Percentiles rank a stretch among this genome's conserved stretches.
Evolutionary conservation across 106 monocot species (phyloP).

Genomic region (Dendrobium catenatum): DNA sequence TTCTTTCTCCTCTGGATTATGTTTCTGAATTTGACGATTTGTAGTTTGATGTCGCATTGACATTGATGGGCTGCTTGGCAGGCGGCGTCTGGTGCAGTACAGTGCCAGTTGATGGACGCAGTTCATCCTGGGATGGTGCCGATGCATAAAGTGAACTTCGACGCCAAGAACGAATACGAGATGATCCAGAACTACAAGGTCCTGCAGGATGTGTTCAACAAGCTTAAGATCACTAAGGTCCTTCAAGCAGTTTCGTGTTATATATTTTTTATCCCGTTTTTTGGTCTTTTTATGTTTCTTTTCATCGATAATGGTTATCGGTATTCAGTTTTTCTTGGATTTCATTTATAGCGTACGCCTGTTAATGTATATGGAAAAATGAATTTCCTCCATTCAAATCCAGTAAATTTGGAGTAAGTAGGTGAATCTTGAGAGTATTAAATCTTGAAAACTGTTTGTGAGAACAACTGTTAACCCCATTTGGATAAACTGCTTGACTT

Average conservation of each 20-base stretch:
- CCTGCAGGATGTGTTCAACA: slow-evolving; percentile 97
- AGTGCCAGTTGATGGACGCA: slow-evolving; percentile 96
- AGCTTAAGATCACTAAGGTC: slow-evolving; percentile 98
- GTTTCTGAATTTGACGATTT: background rate
- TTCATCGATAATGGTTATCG: no score
- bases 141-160: slow-evolving; percentile 99
- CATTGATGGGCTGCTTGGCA: slow-evolving; percentile 4
- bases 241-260: background rate
- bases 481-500: background rate
- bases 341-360: no score
- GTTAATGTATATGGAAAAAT: no score
- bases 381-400: no score
- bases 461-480: background rate
- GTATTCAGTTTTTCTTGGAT: no score
- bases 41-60: background rate
- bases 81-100: slow-evolving; percentile 91
- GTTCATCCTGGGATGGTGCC: slow-evolving; percentile 91
- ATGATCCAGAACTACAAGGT: slow-evolving; percentile 99
- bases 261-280: background rate
- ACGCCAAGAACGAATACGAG: slow-evolving; percentile 96
- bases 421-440: no score
- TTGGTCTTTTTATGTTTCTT: background rate
- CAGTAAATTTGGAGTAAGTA: no score
- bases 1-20: background rate
- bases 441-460: no score